These are phyloP conservation scores for Yamadazyma buinensis DNA, from an alignment of 1,139 yeast genomes.

Conservation along the genomic window DNA sequence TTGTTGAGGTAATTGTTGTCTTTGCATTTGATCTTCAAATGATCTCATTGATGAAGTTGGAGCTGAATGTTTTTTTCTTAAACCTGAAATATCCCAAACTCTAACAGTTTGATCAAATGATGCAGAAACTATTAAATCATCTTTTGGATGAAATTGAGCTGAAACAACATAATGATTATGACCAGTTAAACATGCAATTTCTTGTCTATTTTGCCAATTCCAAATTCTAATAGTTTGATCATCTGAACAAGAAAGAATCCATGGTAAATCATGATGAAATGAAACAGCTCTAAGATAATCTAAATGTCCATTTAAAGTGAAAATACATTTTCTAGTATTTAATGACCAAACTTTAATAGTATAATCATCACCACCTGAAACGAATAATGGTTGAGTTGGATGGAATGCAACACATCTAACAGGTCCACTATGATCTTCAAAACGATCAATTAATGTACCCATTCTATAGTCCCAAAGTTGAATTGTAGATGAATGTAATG, in stretches of 20 bases:
- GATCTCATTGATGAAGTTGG: slow-evolving; percentile 52
- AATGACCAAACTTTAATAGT: slow-evolving; percentile 95
- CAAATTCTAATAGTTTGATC: slow-evolving; percentile 98
- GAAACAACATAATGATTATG: slow-evolving; percentile 98
- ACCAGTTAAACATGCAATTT: slow-evolving; percentile 95
- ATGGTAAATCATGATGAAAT: slow-evolving; percentile 94
- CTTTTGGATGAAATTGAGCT: slow-evolving; percentile 95
- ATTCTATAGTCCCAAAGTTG: slow-evolving; percentile 99
- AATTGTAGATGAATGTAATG: slow-evolving; percentile 90
- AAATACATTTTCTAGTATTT: slow-evolving; percentile 84
- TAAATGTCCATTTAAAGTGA: slow-evolving; percentile 88
- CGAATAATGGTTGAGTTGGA: slow-evolving; percentile 96
- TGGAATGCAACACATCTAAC: slow-evolving; percentile 95
- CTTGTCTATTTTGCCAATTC: slow-evolving; percentile 99
- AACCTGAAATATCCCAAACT: slow-evolving; percentile 97
- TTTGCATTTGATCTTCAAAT: slow-evolving; percentile 76
- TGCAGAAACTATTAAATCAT: slow-evolving; percentile 91
- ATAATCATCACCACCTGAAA: slow-evolving; percentile 96
- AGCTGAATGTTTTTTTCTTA: slow-evolving; percentile 94
- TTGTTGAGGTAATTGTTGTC: slow-evolving; percentile 75
- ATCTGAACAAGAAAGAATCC: slow-evolving; percentile 95
- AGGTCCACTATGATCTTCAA: slow-evolving; percentile 98
- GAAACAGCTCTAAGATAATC: slow-evolving; percentile 94
- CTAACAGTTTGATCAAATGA: slow-evolving; percentile 98
- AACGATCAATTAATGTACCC: slow-evolving; percentile 96